phyloP scores from a whole-genome alignment of 352 stramenopile species.

The Phytopythium litorale region DNA sequence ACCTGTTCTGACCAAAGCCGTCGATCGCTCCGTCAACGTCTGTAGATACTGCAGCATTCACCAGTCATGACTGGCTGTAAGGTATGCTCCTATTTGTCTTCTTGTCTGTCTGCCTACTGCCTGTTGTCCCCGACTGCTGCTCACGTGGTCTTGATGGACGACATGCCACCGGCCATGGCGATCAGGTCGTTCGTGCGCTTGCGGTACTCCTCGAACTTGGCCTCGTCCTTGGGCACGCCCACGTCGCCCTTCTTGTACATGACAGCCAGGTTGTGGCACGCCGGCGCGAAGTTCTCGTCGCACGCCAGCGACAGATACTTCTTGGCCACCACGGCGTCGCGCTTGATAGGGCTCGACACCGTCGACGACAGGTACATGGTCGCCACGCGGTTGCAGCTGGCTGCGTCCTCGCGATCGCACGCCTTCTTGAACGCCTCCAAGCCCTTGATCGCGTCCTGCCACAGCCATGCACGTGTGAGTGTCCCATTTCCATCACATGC shows the following conservation, averaged over 20 bases:
- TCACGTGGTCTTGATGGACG: conserved; percentile 34
- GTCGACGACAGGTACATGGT: conserved; percentile 61
- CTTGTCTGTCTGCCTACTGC: background rate
- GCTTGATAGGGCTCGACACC: conserved; percentile 30
- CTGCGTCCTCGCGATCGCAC: conserved; percentile 68
- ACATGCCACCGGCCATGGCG: conserved; percentile 63
- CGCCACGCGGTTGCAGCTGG: conserved; percentile 81
- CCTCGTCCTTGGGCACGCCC: conserved; percentile 58
- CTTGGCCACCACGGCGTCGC: conserved; percentile 56
- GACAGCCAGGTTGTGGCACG: conserved; percentile 86
- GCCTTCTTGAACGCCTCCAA: conserved; percentile 72
- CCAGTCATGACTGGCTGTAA: background rate
- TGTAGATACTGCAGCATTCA: background rate
- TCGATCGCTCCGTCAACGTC: background rate
- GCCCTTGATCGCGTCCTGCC: conserved; percentile 54
- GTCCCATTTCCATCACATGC: background rate
- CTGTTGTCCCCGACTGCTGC: background rate
- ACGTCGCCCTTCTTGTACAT: conserved; percentile 88
- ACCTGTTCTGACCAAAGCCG: background rate
- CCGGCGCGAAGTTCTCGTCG: conserved; percentile 81
- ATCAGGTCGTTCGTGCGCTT: conserved; percentile 75
- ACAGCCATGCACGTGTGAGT: background rate
- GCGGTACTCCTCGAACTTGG: conserved; percentile 70
- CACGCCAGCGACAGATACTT: conserved; percentile 69
- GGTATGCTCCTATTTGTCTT: background rate